Conservation (phyloP, 345 rosid species). For the Turritis glabra region DNA sequence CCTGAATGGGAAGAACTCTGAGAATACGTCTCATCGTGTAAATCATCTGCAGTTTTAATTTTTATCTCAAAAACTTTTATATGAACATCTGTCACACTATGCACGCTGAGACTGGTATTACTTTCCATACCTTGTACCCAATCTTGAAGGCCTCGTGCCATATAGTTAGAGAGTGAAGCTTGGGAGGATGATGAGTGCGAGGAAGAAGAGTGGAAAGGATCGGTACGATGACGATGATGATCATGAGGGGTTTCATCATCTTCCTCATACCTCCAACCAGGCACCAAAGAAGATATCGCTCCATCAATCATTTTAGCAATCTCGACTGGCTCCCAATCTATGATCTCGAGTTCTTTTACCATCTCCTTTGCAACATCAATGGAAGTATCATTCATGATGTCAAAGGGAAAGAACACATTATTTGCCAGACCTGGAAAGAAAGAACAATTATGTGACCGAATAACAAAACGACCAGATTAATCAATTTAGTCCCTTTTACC, state of each 20-base stretch:
- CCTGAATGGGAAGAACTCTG: conserved; percentile 65
- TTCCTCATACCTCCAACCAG: conserved; percentile 53
- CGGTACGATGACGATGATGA: conserved; percentile 21
- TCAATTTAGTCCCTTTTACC: conserved; percentile 40
- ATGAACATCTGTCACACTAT: conserved; percentile 22
- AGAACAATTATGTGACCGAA: conserved; percentile 3
- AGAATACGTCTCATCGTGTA: conserved; percentile 63
- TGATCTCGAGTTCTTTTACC: conserved; percentile 75
- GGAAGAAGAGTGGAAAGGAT: conserved; percentile 52
- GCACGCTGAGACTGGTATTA: neutral
- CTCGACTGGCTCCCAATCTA: conserved; percentile 69
- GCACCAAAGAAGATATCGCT: conserved; percentile 59
- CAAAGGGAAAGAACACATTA: conserved; percentile 66
- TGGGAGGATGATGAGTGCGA: conserved; percentile 62
- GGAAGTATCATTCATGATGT: conserved; percentile 62
- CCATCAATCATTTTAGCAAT: conserved; percentile 73
- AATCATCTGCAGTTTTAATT: conserved; percentile 59
- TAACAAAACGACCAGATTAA: conserved; percentile 15
- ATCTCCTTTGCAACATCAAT: conserved; percentile 74
- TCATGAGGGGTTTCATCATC: conserved; percentile 40
- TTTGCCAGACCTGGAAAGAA: conserved; percentile 48
- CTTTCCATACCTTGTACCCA: conserved; percentile 54
- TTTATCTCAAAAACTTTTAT: neutral
- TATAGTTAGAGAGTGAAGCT: conserved; percentile 50
- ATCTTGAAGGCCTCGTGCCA: conserved; percentile 38